Base-by-base conservation (phyloP, 805 yeast species). In the Monosporozyma unispora region DNA sequence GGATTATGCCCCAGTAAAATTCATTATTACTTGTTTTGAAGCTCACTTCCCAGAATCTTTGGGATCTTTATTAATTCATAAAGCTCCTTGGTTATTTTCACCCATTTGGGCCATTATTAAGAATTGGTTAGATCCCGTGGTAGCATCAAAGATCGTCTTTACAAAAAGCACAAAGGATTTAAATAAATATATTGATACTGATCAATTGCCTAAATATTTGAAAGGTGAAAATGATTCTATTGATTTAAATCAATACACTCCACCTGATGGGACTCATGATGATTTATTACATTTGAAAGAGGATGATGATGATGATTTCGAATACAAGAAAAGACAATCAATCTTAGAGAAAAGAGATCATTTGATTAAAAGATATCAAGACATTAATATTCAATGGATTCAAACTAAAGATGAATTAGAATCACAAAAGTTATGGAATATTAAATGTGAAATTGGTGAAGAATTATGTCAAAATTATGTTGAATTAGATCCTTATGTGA, bases 21-120 rank as follows among this genome's bases (percentile, higher is more conserved):
- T 87, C 68, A 78, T 93, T 69, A 83, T 90, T 52, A 78, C 81
- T 48, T 84, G 90, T 52, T 89, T 93, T 67, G 98, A 93, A 72
- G 95, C 96, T 0, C 96, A 91, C 64, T 93, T 91, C 66, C 99
- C 99, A 1, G 99, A 93, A 69, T 83, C 87, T 39, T 75, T 93
- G 52, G 96, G 96, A 16, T 79, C 78, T 49, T 71, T 93, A 48
- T 77, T 88, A 56, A 84, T 93, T 52, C 96, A 88, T 70, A 85
- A 86, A 59, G 97, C 99, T 0, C 99, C 99, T 25, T 89, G 97
- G 98, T 80, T 93, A 48, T 93, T 93, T 71, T 80, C 86, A 47
- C 91, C 96, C 22, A 87, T 91, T 52, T 93, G 99, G 98, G 84
- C 82, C 57, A 79, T 91, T 57, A 81, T 93, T 59, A 88, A 87